phyloP scores from a whole-genome alignment of 2,329 filamentous ascomycete genomes.

The Aspergillus sclerotialis region DNA sequence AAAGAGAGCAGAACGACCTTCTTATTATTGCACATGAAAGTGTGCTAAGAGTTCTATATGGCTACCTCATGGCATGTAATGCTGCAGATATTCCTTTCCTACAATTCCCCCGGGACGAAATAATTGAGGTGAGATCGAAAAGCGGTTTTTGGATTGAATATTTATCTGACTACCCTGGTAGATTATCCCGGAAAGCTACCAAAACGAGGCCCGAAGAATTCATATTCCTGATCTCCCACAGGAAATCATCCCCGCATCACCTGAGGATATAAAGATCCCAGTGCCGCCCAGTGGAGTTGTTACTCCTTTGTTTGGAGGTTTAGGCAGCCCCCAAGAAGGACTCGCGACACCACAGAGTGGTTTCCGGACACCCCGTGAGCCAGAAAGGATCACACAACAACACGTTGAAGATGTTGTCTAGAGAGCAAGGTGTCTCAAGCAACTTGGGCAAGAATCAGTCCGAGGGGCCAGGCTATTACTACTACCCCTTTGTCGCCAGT shows the following conservation, averaged over 20 bases:
- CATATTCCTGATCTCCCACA: constrained; percentile 65
- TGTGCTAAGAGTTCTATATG: constrained; percentile 92
- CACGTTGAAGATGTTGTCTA: constrained; percentile 40
- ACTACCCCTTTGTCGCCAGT: constrained; percentile 1
- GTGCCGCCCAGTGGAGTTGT: constrained; percentile 53
- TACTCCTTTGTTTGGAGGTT: constrained; percentile 37
- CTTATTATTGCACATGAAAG: constrained; percentile 97
- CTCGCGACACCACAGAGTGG: constrained; percentile 38
- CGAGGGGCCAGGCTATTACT: constrained; percentile 6
- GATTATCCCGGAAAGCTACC: constrained; percentile 95
- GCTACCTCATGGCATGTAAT: constrained; percentile 97
- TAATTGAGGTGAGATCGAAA: constrained; percentile 64
- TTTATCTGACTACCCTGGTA: constrained; percentile 20
- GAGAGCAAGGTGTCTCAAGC: no score
- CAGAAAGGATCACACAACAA: constrained; percentile 37
- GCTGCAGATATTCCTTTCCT: constrained; percentile 89
- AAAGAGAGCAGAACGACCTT: constrained; percentile 95
- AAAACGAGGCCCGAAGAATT: constrained; percentile 89
- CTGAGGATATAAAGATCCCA: constrained; percentile 73
- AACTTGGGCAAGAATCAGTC: no score
- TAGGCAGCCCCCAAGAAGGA: constrained; percentile 34
- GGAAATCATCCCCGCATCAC: constrained; percentile 66
- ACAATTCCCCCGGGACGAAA: constrained; percentile 91
- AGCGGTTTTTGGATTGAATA: background rate
- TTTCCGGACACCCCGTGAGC: constrained; percentile 35